Base-by-base conservation (phyloP, 495 filamentous ascomycete species). In the Tuber brumale region DNA sequence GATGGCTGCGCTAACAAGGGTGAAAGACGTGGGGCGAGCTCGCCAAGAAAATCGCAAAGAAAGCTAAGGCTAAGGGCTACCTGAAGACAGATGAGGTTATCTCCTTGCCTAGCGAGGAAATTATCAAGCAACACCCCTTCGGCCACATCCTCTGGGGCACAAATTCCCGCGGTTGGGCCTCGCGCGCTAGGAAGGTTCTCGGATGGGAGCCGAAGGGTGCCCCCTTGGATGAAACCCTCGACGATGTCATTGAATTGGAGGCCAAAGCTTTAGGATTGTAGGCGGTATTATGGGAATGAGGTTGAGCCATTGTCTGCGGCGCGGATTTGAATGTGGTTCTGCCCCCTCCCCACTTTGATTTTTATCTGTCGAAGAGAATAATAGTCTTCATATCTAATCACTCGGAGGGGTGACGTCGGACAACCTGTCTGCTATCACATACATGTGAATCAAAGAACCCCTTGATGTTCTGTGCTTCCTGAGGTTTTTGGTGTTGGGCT, bases 1-100 rank as follows among this genome's bases (percentile, higher is more conserved):
- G 42, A 72, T 70, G 57, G 14, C 27, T 35, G 12, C 42, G 41
- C 73, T 80, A 71, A 80, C 12, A 9, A 41, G 10, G 37, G 12
- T 31, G 37, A 2, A 70, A 73, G 61, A 79, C 76, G 42, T 95
- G 92, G 92, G 90, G 89, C 45, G 88, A 93, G 70, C 83, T 94
- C 41, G 86, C 91, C 51, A 86, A 86, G 42, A 82, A 84, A 35
- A 84, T 95, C 76, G 91, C 89, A 0, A 83, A 88, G 74, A 87
- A 87, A 79, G 90, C 91, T 9, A 85, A 89, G 70, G 87, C 89
- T 77, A 88, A 91, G 84, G 89, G 90, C 1, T 88, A 90, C 69
- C 88, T 94, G 70, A 83, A 89, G 31, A 87, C 87, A 18, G 85
- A 89, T 1, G 86, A 88, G 51, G 87, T 91, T 23, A 73, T n/a